A percentile compares a stretch with the other conserved stretches of the same genome.
phyloP scores from a whole-genome alignment of 2,329 filamentous ascomycete genomes.

The Chrysosporium keratinophilum region DNA sequence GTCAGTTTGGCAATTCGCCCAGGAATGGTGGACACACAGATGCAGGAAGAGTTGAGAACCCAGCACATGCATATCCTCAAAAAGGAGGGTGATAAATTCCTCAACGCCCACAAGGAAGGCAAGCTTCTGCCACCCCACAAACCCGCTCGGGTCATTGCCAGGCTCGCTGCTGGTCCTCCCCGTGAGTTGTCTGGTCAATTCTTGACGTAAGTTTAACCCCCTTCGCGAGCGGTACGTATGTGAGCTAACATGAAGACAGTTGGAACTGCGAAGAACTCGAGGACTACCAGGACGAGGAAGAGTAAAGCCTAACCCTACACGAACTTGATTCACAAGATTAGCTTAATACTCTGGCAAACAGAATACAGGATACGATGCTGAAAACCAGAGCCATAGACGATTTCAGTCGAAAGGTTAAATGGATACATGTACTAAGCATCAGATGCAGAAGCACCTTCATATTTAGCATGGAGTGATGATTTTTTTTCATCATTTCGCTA shows the following conservation, averaged over 20 bases:
- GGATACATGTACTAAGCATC: conserved; percentile 48
- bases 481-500: conserved; percentile 17
- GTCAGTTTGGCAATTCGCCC: conserved; percentile 63
- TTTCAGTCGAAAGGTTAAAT: conserved; percentile 57
- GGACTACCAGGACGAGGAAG: conserved; percentile 32
- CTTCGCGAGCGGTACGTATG: conserved; percentile 8
- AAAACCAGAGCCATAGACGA: conserved; percentile 15
- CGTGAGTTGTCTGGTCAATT: conserved; percentile 65
- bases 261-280: conserved; percentile 39
- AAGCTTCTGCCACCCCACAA: conserved; percentile 69
- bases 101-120: conserved; percentile 57
- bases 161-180: conserved; percentile 55
- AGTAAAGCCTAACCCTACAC: neutral
- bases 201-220: conserved; percentile 34
- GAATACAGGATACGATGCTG: neutral
- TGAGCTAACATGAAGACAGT: conserved; percentile 26
- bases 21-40: conserved; percentile 76
- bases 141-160: conserved; percentile 77
- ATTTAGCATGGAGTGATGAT: conserved; percentile 53
- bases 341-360: neutral
- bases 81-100: conserved; percentile 54
- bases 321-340: neutral
- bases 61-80: conserved; percentile 43
- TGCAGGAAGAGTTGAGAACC: conserved; percentile 75
- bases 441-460: conserved; percentile 43